Percentiles rank a stretch among this genome's conserved stretches.
phyloP scores from a whole-genome alignment of 805 yeast species.

The Saturnispora silvae region DNA sequence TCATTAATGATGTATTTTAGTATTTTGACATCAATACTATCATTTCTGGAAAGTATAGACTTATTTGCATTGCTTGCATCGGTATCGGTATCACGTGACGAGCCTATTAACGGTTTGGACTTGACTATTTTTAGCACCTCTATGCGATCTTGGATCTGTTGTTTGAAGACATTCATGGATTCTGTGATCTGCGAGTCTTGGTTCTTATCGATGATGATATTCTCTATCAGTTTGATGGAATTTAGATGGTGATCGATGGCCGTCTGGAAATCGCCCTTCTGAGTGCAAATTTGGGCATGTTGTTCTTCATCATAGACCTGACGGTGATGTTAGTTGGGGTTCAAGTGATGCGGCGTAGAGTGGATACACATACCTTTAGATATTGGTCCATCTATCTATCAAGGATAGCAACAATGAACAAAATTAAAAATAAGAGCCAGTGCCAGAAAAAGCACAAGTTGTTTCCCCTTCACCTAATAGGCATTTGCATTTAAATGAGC shows the following conservation, averaged over 20 bases:
- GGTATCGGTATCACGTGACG: background rate
- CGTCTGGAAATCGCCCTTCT: slow-evolving; percentile 31
- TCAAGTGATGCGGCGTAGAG: background rate
- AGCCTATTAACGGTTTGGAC: background rate
- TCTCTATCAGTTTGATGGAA: slow-evolving; percentile 27
- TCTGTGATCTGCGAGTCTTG: slow-evolving; percentile 5
- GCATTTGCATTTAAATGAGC: no score
- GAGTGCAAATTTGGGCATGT: slow-evolving; percentile 40
- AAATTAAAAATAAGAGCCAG: no score
- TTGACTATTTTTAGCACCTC: slow-evolving; percentile 13
- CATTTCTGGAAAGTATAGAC: no score
- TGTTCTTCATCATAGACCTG: slow-evolving; percentile 42
- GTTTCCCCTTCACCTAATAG: no score
- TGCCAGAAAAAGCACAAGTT: no score
- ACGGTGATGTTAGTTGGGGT: slow-evolving; percentile 4
- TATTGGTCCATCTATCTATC: slow-evolving; percentile 9
- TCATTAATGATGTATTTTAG: slow-evolving; percentile 2
- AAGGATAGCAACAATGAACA: no score
- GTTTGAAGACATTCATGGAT: slow-evolving; percentile 1
- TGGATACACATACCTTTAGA: slow-evolving; percentile 19
- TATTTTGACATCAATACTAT: background rate
- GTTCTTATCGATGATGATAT: slow-evolving; percentile 12
- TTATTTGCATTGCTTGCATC: no score
- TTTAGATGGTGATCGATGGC: slow-evolving; percentile 31
- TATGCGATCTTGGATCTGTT: slow-evolving; percentile 19